Evolutionary conservation across 768 basidiomycete species (phyloP).

Genomic region (Polyporus arcularius): DNA sequence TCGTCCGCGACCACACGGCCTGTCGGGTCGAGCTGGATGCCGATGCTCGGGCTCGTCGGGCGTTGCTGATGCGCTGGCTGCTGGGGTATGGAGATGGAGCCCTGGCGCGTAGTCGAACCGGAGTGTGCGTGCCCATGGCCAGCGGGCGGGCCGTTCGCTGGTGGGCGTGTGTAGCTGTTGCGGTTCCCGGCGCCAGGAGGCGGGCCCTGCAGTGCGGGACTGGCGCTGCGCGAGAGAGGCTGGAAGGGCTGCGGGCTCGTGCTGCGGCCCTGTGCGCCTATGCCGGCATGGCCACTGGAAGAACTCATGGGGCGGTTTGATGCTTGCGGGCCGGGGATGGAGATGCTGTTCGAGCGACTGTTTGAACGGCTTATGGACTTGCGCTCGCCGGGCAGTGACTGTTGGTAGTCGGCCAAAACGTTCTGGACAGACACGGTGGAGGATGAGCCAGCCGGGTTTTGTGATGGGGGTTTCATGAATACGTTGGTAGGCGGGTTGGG

Average conservation of each 20-base stretch:
- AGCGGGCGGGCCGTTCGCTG: slow-evolving; percentile 11
- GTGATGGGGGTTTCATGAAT: slow-evolving; percentile 68
- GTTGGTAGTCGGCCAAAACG: slow-evolving; percentile 77
- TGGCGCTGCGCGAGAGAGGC: slow-evolving; percentile 49
- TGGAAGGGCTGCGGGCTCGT: slow-evolving; percentile 59
- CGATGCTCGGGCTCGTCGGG: slow-evolving; percentile 73
- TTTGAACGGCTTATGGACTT: slow-evolving; percentile 58
- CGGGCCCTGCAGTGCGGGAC: slow-evolving; percentile 38
- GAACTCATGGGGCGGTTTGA: slow-evolving; percentile 52
- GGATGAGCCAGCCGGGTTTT: slow-evolving; percentile 36
- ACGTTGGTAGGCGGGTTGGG: slow-evolving; percentile 74
- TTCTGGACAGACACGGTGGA: slow-evolving; percentile 65
- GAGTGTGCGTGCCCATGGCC: slow-evolving; percentile 14
- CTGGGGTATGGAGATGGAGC: slow-evolving; percentile 34
- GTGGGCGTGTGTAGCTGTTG: slow-evolving; percentile 22
- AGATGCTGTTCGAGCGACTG: slow-evolving; percentile 39
- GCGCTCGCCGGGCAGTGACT: slow-evolving; percentile 85
- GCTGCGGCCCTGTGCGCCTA: slow-evolving; percentile 73
- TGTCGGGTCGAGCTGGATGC: slow-evolving; percentile 78
- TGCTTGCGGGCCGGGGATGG: slow-evolving; percentile 18
- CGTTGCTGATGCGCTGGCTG: slow-evolving; percentile 38
- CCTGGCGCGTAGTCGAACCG: slow-evolving; percentile 33
- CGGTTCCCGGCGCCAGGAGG: slow-evolving; percentile 21
- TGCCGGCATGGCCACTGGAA: slow-evolving; percentile 69
- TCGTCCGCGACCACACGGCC: slow-evolving; percentile 82